A percentile compares a stretch with the other conserved stretches of the same genome.
phyloP scores from a whole-genome alignment of 768 basidiomycete species.

The Crassisporium funariophilum region DNA sequence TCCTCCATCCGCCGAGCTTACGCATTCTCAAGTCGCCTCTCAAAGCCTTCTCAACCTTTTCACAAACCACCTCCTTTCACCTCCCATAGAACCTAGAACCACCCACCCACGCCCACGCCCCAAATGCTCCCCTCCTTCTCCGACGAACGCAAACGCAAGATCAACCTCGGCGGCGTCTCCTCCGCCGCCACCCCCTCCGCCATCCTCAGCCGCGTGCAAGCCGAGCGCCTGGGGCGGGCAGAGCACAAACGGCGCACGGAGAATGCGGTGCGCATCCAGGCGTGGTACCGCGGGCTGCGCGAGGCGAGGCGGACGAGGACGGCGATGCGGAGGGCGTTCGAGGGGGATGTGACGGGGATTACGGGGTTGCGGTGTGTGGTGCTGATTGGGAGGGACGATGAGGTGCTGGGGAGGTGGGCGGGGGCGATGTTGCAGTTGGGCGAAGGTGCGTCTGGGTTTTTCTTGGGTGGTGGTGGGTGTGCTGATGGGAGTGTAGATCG shows the following conservation, averaged over 20 bases:
- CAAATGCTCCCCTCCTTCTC: slow-evolving; percentile 46
- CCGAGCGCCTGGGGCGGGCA: slow-evolving; percentile 57
- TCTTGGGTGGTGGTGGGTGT: background rate
- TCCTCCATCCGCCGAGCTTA: no score
- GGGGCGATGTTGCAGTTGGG: slow-evolving; percentile 32
- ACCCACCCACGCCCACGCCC: no score
- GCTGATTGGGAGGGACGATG: slow-evolving; percentile 56
- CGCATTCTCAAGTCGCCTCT: no score
- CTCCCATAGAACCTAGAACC: no score
- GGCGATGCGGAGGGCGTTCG: slow-evolving; percentile 52
- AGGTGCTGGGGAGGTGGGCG: slow-evolving; percentile 51
- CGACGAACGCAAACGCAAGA: slow-evolving; percentile 58
- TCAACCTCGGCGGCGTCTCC: slow-evolving; percentile 76
- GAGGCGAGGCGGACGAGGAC: slow-evolving; percentile 43
- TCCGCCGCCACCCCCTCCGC: slow-evolving; percentile 28
- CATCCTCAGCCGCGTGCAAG: slow-evolving; percentile 65
- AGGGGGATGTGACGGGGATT: slow-evolving; percentile 52
- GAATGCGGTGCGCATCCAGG: slow-evolving; percentile 62
- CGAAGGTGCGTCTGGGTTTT: slow-evolving; percentile 24
- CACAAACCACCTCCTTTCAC: no score
- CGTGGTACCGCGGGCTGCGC: slow-evolving; percentile 63
- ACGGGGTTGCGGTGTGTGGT: slow-evolving; percentile 67
- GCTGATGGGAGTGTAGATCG: slow-evolving; percentile 29
- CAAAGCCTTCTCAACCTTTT: no score
- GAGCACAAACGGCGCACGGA: slow-evolving; percentile 58